Evolutionary conservation across 169 alveolate genomes (phyloP).

Genomic region (Plasmodium gallinaceum): DNA sequence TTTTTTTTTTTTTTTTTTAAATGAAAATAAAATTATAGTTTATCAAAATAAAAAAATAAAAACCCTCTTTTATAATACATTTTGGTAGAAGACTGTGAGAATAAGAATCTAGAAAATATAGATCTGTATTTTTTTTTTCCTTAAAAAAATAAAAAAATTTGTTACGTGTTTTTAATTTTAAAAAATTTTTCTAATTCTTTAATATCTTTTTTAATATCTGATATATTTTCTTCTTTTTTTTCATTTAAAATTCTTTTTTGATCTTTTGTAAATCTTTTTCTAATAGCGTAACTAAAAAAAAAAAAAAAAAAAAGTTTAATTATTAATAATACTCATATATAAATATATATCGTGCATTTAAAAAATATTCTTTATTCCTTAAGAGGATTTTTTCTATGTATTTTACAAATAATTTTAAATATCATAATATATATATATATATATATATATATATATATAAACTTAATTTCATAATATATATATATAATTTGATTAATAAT

Average conservation of each 20-base stretch:
- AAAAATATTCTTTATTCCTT: too few relatives aligned
- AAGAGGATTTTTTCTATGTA: too few relatives aligned
- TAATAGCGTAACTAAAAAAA: conserved; percentile 34
- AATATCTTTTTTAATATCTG: conserved; percentile 30
- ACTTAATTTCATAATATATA: background rate
- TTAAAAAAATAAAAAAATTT: too few relatives aligned
- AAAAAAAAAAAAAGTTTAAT: background rate
- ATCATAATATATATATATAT: background rate
- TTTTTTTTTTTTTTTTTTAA: background rate
- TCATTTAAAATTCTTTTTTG: conserved; percentile 54
- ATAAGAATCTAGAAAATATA: too few relatives aligned
- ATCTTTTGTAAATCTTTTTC: conserved; percentile 65
- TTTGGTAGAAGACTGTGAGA: background rate
- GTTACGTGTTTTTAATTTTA: conserved; percentile 3
- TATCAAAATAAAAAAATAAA: too few relatives aligned
- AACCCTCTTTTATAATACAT: too few relatives aligned
- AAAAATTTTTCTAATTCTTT: conserved; percentile 55
- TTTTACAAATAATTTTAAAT: background rate
- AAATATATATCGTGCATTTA: too few relatives aligned
- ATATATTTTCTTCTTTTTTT: conserved; percentile 33
- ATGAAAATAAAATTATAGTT: too few relatives aligned
- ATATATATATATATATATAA: background rate
- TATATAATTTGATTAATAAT: background rate
- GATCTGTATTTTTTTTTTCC: too few relatives aligned
- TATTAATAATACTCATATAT: background rate